Conservation (phyloP, 1,284 basidiomycete species). For the Earliella scabrosa region DNA sequence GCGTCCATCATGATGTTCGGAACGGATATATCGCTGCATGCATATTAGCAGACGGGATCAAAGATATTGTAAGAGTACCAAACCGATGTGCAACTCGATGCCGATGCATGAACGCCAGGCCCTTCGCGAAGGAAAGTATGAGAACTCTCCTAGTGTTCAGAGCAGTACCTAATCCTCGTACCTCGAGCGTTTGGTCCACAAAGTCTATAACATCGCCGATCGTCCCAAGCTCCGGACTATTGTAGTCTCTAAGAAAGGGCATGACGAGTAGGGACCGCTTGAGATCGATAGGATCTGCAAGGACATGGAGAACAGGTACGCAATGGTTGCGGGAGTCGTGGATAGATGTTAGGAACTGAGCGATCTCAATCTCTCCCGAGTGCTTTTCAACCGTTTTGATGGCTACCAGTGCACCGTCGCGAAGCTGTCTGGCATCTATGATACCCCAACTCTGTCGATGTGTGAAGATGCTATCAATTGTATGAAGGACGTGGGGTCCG, state of each 20-base stretch:
- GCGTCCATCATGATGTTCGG: slow-evolving; percentile 38
- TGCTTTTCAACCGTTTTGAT: slow-evolving; percentile 22
- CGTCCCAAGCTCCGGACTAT: slow-evolving; percentile 25
- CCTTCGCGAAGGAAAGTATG: slow-evolving; percentile 14
- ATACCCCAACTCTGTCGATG: slow-evolving; percentile 6
- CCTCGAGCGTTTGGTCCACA: slow-evolving; percentile 32
- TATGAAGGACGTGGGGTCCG: too few relatives aligned
- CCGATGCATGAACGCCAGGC: slow-evolving; percentile 31
- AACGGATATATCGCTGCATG: slow-evolving; percentile 17
- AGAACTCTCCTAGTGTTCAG: background rate
- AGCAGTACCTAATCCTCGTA: slow-evolving; percentile 3
- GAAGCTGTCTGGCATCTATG: slow-evolving; percentile 28
- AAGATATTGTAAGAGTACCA: background rate
- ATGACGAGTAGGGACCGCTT: slow-evolving; percentile 26
- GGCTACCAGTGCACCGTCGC: slow-evolving; percentile 23
- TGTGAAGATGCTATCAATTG: background rate
- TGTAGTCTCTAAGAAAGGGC: slow-evolving; percentile 30
- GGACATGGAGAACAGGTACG: slow-evolving; percentile 21
- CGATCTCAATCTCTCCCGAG: slow-evolving; percentile 14
- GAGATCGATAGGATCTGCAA: slow-evolving; percentile 21
- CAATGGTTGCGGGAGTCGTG: slow-evolving; percentile 19
- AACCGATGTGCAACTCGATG: slow-evolving; percentile 33
- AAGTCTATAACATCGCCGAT: slow-evolving; percentile 34
- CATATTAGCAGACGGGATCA: too few relatives aligned
- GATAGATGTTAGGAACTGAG: slow-evolving; percentile 10